These are phyloP conservation scores for Lipomyces mesembrius DNA, from an alignment of 805 yeast species.

Conservation along the genomic window DNA sequence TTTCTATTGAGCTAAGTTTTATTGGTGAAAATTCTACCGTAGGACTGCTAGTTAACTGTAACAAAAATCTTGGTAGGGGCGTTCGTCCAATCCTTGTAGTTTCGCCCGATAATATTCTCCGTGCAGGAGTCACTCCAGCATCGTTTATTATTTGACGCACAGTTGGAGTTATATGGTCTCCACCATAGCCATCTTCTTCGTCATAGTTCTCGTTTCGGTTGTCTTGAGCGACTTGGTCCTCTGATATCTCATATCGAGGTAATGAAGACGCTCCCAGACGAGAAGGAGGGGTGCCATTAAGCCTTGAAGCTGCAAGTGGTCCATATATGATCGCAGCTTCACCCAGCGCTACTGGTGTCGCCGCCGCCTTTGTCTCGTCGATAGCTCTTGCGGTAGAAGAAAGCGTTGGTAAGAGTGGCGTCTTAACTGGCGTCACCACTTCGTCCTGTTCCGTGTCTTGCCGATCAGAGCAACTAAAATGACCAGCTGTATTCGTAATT, in stretches of 20 bases:
- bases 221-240: neutral
- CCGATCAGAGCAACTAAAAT: neutral
- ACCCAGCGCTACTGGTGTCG: neutral
- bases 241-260: neutral
- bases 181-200: neutral
- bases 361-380: neutral
- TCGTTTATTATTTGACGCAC: conserved; percentile 5
- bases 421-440: neutral
- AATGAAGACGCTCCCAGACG: neutral
- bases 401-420: neutral
- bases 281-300: neutral
- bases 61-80: neutral
- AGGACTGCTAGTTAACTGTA: conserved; percentile 10
- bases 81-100: neutral
- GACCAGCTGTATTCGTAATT: conserved; percentile 12
- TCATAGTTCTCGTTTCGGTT: neutral
- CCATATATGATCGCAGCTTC: neutral
- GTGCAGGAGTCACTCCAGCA: conserved; percentile 16
- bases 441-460: neutral
- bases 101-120: neutral
- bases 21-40: conserved; percentile 10
- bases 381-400: neutral
- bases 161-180: conserved; percentile 7
- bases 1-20: conserved; percentile 7
- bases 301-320: neutral